Conservation (phyloP, 345 rosid species). For the Citrus sp. region DNA sequence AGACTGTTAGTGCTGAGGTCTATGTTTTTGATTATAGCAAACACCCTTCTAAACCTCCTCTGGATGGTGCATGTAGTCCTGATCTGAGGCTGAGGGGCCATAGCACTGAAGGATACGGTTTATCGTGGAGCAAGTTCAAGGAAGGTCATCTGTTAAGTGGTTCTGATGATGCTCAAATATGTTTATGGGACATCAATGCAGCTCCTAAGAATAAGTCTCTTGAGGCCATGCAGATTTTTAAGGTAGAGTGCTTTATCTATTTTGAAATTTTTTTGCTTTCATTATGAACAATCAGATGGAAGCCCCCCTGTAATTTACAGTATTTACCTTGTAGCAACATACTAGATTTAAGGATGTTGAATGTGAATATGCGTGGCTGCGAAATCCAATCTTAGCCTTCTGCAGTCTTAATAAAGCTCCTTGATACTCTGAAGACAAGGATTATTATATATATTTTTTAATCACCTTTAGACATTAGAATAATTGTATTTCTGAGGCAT, state of each 20-base stretch:
- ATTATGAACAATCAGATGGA: background rate
- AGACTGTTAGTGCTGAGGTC: constrained; percentile 95
- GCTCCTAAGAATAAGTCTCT: constrained; percentile 75
- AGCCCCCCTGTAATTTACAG: background rate
- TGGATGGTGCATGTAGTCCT: constrained; percentile 85
- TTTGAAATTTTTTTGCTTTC: background rate
- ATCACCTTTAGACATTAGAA: background rate
- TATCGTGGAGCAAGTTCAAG: constrained; percentile 96
- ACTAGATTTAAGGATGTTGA: background rate
- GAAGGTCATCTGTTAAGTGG: constrained; percentile 92
- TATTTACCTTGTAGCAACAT: background rate
- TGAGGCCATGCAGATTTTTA: constrained; percentile 82
- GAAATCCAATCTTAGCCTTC: background rate
- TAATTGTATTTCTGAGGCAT: background rate
- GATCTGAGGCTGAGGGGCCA: constrained; percentile 93
- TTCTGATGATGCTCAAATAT: constrained; percentile 97
- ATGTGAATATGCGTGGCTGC: background rate
- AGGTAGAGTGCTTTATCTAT: constrained; percentile 37
- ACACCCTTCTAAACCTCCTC: constrained; percentile 89
- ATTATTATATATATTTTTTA: background rate
- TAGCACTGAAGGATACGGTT: constrained; percentile 92
- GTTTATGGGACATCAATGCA: constrained; percentile 90
- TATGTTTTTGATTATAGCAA: constrained; percentile 93
- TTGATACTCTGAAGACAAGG: background rate
- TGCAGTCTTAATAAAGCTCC: background rate